Evolutionary conservation across 345 rosid species (phyloP).

Genomic region (Gossypium mustelinum): DNA sequence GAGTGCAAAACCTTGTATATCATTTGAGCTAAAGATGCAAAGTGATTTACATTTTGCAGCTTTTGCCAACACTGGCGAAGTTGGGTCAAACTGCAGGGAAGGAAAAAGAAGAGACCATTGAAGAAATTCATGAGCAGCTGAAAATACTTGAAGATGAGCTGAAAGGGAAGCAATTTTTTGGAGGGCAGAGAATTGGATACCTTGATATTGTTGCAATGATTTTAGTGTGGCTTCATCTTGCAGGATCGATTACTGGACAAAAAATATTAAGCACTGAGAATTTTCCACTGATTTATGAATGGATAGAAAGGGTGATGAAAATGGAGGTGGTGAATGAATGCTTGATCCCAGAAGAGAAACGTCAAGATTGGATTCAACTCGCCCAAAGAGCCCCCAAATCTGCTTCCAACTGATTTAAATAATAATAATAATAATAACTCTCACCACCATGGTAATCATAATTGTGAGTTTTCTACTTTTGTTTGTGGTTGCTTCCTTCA

Average conservation of each 20-base stretch:
- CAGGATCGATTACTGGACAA: neutral
- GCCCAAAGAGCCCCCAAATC: neutral
- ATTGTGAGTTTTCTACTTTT: no score
- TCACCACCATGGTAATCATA: no score
- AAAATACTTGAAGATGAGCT: conserved; percentile 22
- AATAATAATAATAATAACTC: no score
- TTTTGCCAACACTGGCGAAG: neutral
- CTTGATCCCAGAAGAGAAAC: conserved; percentile 1
- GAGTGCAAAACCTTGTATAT: no score
- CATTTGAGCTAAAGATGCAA: neutral
- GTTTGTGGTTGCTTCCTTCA: no score
- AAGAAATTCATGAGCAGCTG: conserved; percentile 16
- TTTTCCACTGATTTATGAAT: neutral
- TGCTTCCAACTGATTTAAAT: neutral
- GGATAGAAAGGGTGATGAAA: conserved; percentile 7
- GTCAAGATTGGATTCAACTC: neutral
- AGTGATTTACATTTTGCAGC: conserved; percentile 4
- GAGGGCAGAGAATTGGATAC: conserved; percentile 22
- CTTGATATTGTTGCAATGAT: conserved; percentile 15
- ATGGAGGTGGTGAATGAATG: conserved; percentile 13
- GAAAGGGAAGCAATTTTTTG: conserved; percentile 24
- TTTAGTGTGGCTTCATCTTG: neutral
- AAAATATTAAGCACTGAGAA: neutral
- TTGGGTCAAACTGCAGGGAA: neutral
- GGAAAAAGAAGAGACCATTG: conserved; percentile 12